phyloP scores from a whole-genome alignment of 2,329 filamentous ascomycete genomes.

The Tolypocladium ophioglossoides region DNA sequence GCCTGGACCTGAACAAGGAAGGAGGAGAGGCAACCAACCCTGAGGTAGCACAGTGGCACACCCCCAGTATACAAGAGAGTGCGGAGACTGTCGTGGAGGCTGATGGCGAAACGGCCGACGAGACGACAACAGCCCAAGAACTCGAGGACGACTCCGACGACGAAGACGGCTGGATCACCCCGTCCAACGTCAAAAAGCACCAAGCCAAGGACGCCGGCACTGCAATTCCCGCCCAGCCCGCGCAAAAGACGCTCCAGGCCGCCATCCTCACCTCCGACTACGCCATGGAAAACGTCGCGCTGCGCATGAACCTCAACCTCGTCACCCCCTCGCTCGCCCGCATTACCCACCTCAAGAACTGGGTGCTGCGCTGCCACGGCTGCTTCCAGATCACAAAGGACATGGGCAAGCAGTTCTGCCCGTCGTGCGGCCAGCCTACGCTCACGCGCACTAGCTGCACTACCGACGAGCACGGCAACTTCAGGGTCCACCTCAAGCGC shows the following conservation, averaged over 20 bases:
- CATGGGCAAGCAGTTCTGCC: conserved; percentile 85
- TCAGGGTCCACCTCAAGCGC: conserved; percentile 78
- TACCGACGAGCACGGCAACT: conserved; percentile 69
- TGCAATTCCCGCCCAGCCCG: conserved; percentile 34
- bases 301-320: conserved; percentile 90
- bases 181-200: conserved; percentile 78
- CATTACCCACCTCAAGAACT: conserved; percentile 77
- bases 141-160: conserved; percentile 35
- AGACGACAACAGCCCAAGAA: conserved; percentile 16
- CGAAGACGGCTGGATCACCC: conserved; percentile 84
- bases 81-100: not conserved
- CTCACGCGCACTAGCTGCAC: conserved; percentile 78
- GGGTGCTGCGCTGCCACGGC: conserved; percentile 85
- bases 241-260: conserved; percentile 62
- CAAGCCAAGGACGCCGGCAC: conserved; percentile 53
- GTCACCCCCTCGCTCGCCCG: conserved; percentile 69
- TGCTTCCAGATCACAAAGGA: conserved; percentile 81
- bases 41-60: not conserved
- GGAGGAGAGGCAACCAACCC: not conserved
- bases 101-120: conserved; percentile 6
- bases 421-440: conserved; percentile 78
- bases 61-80: not conserved
- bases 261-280: conserved; percentile 93
- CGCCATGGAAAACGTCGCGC: conserved; percentile 93
- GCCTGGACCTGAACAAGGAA: conserved; percentile 10